These are phyloP conservation scores for Kluyveromyces siamensis DNA, from an alignment of 805 yeast genomes.

Conservation along the genomic window DNA sequence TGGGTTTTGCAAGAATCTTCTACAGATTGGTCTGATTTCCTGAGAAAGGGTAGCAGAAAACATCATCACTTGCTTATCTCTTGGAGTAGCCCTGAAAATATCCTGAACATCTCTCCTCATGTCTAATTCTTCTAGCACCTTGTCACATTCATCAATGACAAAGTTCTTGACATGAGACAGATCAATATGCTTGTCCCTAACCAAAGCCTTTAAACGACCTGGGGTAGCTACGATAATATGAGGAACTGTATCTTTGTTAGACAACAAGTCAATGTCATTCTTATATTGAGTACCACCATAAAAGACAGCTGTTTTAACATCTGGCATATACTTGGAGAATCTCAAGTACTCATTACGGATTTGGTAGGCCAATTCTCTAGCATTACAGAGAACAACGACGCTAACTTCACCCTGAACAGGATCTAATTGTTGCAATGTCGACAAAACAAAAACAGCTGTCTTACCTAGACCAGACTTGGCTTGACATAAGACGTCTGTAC, in stretches of 20 bases:
- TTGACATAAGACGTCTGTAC: conserved; percentile 96
- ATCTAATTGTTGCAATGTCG: conserved; percentile 93
- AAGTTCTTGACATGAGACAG: conserved; percentile 86
- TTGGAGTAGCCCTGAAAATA: conserved; percentile 94
- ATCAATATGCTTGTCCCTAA: conserved; percentile 82
- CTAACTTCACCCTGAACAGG: conserved; percentile 96
- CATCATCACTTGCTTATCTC: conserved; percentile 99
- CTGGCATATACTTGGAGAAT: conserved; percentile 97
- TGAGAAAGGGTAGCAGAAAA: conserved; percentile 92
- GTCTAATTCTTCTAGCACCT: conserved; percentile 81
- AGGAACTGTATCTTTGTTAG: conserved; percentile 89
- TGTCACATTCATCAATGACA: conserved; percentile 97
- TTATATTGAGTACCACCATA: conserved; percentile 90
- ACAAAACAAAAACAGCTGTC: conserved; percentile 93
- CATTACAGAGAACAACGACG: conserved; percentile 91
- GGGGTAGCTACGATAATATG: conserved; percentile 98
- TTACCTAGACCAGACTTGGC: conserved; percentile 99
- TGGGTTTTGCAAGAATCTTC: conserved; percentile 96
- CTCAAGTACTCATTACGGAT: conserved; percentile 95
- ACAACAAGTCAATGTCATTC: conserved; percentile 78
- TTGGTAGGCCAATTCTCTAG: conserved; percentile 98
- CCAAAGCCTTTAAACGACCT: conserved; percentile 92
- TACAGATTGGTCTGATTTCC: conserved; percentile 94
- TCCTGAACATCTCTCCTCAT: conserved; percentile 99
- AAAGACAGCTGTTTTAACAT: conserved; percentile 91